Conservation (phyloP, 495 filamentous ascomycete genomes). For the Penicillium coprophilum region DNA sequence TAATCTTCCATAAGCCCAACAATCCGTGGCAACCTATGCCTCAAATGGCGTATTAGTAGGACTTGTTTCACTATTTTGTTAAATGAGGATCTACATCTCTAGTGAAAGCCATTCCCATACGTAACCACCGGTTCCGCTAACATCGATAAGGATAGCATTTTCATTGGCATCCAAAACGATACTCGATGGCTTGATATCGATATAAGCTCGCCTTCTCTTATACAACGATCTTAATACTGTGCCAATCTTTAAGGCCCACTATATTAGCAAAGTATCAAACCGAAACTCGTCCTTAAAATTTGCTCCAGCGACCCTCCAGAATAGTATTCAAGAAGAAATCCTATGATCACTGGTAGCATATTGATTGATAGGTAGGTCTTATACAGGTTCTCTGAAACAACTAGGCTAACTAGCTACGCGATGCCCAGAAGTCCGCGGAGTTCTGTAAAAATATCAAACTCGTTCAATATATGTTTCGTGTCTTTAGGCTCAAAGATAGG, state of each 20-base stretch:
- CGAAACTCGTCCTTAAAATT: background rate
- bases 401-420: background rate
- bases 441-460: too few relatives aligned
- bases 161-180: conserved; percentile 20
- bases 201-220: conserved; percentile 13
- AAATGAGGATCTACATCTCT: conserved; percentile 15
- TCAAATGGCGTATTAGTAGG: conserved; percentile 12
- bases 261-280: conserved; percentile 9
- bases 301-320: conserved; percentile 19
- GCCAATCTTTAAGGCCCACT: conserved; percentile 20
- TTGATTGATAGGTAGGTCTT: conserved; percentile 9
- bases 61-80: conserved; percentile 8
- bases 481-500: too few relatives aligned
- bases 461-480: too few relatives aligned
- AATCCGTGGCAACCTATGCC: conserved; percentile 17
- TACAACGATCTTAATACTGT: conserved; percentile 15
- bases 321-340: conserved; percentile 25
- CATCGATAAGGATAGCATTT: conserved; percentile 25
- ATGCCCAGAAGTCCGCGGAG: too few relatives aligned
- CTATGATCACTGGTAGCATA: conserved; percentile 13
- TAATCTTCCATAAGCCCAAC: too few relatives aligned
- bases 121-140: conserved; percentile 21
- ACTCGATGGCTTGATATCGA: conserved; percentile 29
- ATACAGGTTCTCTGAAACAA: conserved; percentile 20
- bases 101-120: conserved; percentile 23